Evolutionary conservation across 371 early-diverging fungal species (phyloP), one percentile per base, ranked within the genome.

Genomic region (Basidiobolus meristosporus): DNA sequence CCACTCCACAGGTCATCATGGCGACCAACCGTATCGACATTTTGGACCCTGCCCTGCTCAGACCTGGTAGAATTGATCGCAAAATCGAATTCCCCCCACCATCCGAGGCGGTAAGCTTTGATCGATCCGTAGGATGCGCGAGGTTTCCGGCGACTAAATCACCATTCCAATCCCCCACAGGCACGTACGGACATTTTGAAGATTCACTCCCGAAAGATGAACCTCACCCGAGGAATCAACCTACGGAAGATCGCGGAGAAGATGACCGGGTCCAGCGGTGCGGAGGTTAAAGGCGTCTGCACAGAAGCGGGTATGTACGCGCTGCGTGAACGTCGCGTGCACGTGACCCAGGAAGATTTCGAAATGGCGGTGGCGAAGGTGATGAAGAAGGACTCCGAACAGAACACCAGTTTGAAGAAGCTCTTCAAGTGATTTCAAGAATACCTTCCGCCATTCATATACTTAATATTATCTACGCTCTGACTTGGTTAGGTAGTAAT

Each of bases 291-390:
- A 60, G 62, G 90, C 45, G 98, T 98, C 14, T 99, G 99, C 64
- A 98, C 98, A 21, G 99, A 99, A 63, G 99, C 99, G 2, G 99
- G 99, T 51, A 99, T 99, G 99, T 98, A 91, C 60, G 99, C 99
- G n/a, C 64, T 99, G 38, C 74, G 99, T 43, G 99, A 98, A 61
- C 83, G 98, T 20, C 40, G 62, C 43, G 96, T 98, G 43, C 99
- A 98, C 50, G 99, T 99, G 19, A 98, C 95, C 9, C 98, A 99
- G 54, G 99, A 99, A 62, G 99, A 99, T 64, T 99, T 99, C 65
- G 98, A 98, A 59, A 91, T 98, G 98, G 98, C 99, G 4, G 98
- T 98, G 14, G 84, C 96, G 43, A 99, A 99, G 85, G 93, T 98
- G 34, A 82, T 93, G 84, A 93, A 93, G 90, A 92, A 95, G 70